phyloP scores from a whole-genome alignment of 345 rosid species.

The Arabis hirsuta region DNA sequence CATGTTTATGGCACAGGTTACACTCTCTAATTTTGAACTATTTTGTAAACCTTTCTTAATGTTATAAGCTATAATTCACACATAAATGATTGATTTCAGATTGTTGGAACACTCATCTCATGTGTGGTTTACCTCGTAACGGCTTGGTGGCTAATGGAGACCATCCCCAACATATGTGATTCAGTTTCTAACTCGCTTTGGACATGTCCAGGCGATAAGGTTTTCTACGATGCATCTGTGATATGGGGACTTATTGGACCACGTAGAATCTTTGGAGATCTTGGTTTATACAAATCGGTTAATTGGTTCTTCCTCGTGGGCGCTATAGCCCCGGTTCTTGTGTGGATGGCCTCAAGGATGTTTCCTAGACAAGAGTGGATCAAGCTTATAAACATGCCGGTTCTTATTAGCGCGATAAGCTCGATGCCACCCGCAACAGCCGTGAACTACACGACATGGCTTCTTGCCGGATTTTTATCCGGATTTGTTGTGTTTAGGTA shows the following conservation, averaged over 20 bases:
- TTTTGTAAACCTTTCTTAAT: background rate
- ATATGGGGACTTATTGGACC: constrained; percentile 97
- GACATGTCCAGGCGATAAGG: constrained; percentile 90
- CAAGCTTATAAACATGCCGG: constrained; percentile 87
- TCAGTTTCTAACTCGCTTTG: constrained; percentile 69
- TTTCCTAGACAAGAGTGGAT: constrained; percentile 89
- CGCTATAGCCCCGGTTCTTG: constrained; percentile 74
- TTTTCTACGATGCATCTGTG: constrained; percentile 93
- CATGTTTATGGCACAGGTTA: constrained; percentile 99
- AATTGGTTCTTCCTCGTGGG: constrained; percentile 95
- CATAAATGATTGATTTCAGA: constrained; percentile 42
- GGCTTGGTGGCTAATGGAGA: constrained; percentile 99
- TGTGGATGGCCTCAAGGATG: constrained; percentile 77
- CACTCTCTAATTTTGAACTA: background rate
- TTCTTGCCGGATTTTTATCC: constrained; percentile 75
- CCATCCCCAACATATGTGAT: constrained; percentile 78
- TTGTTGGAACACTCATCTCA: constrained; percentile 87
- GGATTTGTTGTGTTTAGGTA: constrained; percentile 84
- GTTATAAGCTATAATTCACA: background rate
- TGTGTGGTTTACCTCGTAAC: constrained; percentile 77
- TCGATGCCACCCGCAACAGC: constrained; percentile 99
- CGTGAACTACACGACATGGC: constrained; percentile 94
- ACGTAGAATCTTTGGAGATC: constrained; percentile 84
- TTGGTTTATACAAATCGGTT: constrained; percentile 70
- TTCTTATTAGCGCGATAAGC: constrained; percentile 80